A percentile compares a stretch with the other conserved stretches of the same genome.
Conservation (phyloP, 768 basidiomycete species). For the Daedaleopsis nitida region DNA sequence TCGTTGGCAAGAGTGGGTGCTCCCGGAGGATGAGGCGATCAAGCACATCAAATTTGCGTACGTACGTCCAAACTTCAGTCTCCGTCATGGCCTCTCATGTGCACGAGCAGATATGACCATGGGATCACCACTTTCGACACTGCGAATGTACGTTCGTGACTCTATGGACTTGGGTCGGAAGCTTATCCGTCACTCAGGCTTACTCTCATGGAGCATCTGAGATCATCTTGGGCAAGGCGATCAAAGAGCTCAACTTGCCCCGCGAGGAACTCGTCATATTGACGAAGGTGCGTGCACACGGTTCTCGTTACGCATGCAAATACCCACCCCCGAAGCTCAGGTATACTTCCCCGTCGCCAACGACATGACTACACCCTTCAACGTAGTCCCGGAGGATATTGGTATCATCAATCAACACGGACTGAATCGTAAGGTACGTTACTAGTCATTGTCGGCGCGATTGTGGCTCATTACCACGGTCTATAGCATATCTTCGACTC, state of each 20-base stretch:
- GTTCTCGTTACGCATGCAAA: slow-evolving; percentile 7
- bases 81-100: not conserved
- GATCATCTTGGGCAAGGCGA: slow-evolving; percentile 44
- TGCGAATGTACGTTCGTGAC: slow-evolving; percentile 22
- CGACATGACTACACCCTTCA: not conserved
- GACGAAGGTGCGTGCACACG: slow-evolving; percentile 39
- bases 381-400: slow-evolving; percentile 29
- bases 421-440: slow-evolving; percentile 43
- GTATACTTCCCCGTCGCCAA: slow-evolving; percentile 19
- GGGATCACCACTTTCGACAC: slow-evolving; percentile 42
- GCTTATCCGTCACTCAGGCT: slow-evolving; percentile 26
- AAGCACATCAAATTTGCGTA: slow-evolving; percentile 46
- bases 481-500: slow-evolving; percentile 50
- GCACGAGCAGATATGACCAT: slow-evolving; percentile 30
- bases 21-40: slow-evolving; percentile 37
- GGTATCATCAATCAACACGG: slow-evolving; percentile 54
- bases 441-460: not conserved
- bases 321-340: slow-evolving; percentile 17
- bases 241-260: slow-evolving; percentile 46
- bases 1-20: slow-evolving; percentile 39
- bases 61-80: slow-evolving; percentile 9
- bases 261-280: slow-evolving; percentile 49
- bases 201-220: slow-evolving; percentile 44
- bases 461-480: not conserved
- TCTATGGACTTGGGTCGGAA: not conserved